Percentiles rank a stretch among this genome's conserved stretches.
Conservation (phyloP, 1,284 basidiomycete genomes). For the Rhodotorula sp. region DNA sequence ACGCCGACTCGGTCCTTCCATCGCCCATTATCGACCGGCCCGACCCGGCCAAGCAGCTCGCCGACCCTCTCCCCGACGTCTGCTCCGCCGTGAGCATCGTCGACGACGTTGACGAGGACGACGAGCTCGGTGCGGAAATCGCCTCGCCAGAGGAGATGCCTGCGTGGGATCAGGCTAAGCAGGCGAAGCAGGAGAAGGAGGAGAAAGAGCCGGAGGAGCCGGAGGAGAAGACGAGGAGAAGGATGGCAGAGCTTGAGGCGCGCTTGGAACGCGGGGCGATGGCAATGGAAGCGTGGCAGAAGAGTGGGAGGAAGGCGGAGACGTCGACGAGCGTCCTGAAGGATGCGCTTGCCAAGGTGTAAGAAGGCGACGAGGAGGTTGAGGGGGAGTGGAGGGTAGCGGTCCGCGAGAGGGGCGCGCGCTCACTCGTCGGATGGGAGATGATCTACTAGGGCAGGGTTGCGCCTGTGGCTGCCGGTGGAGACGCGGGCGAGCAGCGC, state of each 20-base stretch:
- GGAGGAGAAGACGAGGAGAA: neutral
- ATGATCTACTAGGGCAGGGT: neutral
- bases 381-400: conserved; percentile 1
- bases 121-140: neutral
- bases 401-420: neutral
- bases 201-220: neutral
- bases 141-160: neutral
- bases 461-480: neutral
- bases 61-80: neutral
- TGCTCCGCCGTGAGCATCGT: neutral
- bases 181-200: neutral
- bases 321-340: neutral
- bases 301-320: neutral
- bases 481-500: too few relatives aligned
- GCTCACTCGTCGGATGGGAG: conserved; percentile 3
- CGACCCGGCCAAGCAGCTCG: neutral
- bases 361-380: too few relatives aligned
- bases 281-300: neutral
- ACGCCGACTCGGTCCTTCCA: neutral
- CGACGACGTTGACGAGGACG: neutral
- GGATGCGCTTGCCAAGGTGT: neutral
- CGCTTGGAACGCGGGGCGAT: conserved; percentile 1
- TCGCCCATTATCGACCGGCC: conserved; percentile 4
- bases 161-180: neutral
- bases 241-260: neutral